These are phyloP conservation scores for Neonectria sp. DNA, from an alignment of 2,329 filamentous ascomycete species.

Conservation along the genomic window DNA sequence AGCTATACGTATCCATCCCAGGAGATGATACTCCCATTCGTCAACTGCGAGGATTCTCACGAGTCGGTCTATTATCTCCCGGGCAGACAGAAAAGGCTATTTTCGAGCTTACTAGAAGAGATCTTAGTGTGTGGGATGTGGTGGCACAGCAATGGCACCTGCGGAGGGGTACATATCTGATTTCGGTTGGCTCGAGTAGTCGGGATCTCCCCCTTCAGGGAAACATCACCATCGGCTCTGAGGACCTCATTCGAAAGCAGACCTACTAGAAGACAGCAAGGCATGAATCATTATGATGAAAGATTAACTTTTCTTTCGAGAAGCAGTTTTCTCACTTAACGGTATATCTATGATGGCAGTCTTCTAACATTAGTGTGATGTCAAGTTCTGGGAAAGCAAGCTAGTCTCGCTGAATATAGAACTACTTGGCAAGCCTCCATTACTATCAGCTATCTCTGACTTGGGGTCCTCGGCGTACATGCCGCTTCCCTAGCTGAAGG, in stretches of 20 bases:
- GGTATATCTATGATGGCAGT: no score
- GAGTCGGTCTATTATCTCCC: not conserved
- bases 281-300: not conserved
- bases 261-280: not conserved
- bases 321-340: no score
- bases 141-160: not conserved
- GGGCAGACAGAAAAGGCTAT: not conserved
- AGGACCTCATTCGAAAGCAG: not conserved
- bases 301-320: no score
- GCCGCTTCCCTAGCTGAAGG: no score
- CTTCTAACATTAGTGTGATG: no score
- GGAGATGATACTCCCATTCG: constrained; percentile 1
- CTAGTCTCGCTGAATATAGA: no score
- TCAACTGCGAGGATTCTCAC: not conserved
- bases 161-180: not conserved
- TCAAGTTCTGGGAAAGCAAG: no score
- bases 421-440: no score
- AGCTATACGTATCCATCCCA: not conserved
- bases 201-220: constrained; percentile 13
- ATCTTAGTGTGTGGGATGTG: not conserved
- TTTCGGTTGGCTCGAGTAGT: not conserved
- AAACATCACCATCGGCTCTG: not conserved
- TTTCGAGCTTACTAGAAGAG: not conserved
- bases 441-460: no score
- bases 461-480: no score